Base-by-base conservation (phyloP, 495 filamentous ascomycete genomes). In the Cenococcum geophilum region DNA sequence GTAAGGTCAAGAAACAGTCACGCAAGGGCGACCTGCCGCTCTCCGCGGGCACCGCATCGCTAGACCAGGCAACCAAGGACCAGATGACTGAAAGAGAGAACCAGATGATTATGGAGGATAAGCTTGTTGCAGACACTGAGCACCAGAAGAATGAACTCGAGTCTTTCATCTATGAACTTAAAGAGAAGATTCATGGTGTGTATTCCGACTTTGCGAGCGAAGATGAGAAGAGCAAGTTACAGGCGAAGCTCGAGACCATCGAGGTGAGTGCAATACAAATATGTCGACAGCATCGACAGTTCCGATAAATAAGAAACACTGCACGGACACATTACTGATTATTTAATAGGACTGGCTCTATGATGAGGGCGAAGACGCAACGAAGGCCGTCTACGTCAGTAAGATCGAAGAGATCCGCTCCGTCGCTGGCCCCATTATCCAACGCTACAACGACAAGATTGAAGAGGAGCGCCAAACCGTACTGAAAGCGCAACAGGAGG, bases 91-190 rank as follows among this genome's bases (percentile, higher is more conserved):
- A 97, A 81, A 85, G 85, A 71, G 93, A 99, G 76, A 82, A 83
- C 59, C 66, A 84, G 62, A 96, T 99, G 93, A 81, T 90, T 71
- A 92, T 93, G 86, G 90, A 97, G 74, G 93, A 99, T 78, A 99
- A 97, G 80, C 83, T 97, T 40, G 92, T 99, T 45, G 90, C 91
- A 58, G 95, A 97, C 74, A 99, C 93, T 22, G 93, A 97, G 72
- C 90, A 97, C 79, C 95, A 93, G 82, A 97, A 97, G 89, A 99
- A 99, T 79, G 93, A 97, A 74, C 87, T 99, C 43, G 93, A 99
- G 80, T 85, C 88, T 40, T 92, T 85, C 75, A 97, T 97, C 79
- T 99, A 99, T 76, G 89, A 96, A 68, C 80, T 95, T 70, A 86
- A 92, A 63, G 89, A 90, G 77, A 96, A 96, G 83, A 81, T 97